Evolutionary conservation across 192 early-diverging fungal genomes (phyloP), one percentile per base, ranked within the genome.

Genomic region (Coemansia sp.): DNA sequence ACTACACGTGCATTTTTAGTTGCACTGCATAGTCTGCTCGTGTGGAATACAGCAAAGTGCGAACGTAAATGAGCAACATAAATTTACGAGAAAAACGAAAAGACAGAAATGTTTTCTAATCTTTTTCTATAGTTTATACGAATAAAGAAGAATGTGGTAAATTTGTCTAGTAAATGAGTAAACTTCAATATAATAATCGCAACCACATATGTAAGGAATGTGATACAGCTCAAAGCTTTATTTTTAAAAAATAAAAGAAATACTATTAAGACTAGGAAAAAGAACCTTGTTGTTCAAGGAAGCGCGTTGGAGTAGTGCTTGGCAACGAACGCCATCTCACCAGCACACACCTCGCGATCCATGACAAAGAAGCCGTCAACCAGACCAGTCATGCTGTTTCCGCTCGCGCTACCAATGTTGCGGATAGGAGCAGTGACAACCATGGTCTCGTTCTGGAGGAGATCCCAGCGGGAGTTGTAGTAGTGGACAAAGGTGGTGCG

Each of bases 261-360:
- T 7, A 32, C 46, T 6, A 45, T 3, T 22, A 19, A 40, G 12
- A 58, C 7, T 38, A 58, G 11, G 5, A 58, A 58, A 38, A n/a
- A 40, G 7, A 58, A n/a, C 11, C n/a, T 4, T n/a, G 11, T 5
- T 9, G 51, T 12, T 79, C 43, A 79, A 49, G 77, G 77, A 25
- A 79, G 71, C 3, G 77, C 68, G 22, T 79, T 65, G 6, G 71
- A 64, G 38, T 74, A 79, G 62, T 50, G 77, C 61, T 73, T 74
- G 71, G 55, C 77, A 20, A 79, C 46, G 68, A 79, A 79, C 12
- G 77, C 65, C 77, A 79, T 73, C 64, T 79, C 71, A 45, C 77
- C 71, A 20, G 67, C 65, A 25, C 71, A 74, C 25, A 42, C 54
- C 17, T 67, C 68, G 22, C 77, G 77, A 56, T 79, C 57, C 0